A percentile compares a stretch with the other conserved stretches of the same genome.
Evolutionary conservation across 257 asterid species (phyloP).

Genomic region (Ballota nigra): DNA sequence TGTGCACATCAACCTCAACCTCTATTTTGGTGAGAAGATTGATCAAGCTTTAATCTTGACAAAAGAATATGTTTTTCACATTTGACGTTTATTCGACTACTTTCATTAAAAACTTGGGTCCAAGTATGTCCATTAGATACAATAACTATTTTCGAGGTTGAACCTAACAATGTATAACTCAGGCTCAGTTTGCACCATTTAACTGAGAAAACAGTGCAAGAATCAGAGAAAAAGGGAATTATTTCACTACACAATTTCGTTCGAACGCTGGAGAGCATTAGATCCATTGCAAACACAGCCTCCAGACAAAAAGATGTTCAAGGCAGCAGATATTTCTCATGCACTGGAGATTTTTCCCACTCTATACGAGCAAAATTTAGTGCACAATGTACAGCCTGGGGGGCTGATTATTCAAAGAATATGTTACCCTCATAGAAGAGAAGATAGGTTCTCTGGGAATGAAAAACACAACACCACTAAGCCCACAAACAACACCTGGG

Average conservation of each 20-base stretch:
- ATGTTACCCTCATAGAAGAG: conserved; percentile 12
- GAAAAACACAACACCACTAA: conserved; percentile 22
- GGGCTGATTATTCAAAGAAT: conserved; percentile 38
- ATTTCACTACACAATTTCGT: not conserved
- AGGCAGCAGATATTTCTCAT: conserved; percentile 10
- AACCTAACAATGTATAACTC: not conserved
- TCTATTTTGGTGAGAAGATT: too few species aligned
- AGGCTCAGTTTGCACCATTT: not conserved
- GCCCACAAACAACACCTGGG: conserved; percentile 21
- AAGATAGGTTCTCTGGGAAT: conserved; percentile 6
- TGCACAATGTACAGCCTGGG: conserved; percentile 12
- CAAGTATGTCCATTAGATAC: not conserved
- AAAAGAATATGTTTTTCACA: not conserved
- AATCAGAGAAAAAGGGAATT: not conserved
- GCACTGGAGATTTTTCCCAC: conserved; percentile 24
- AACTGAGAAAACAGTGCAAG: not conserved
- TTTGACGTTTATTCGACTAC: too few species aligned
- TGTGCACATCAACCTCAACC: too few species aligned
- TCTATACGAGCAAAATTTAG: conserved; percentile 32
- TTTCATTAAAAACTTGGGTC: not conserved
- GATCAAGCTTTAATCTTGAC: too few species aligned
- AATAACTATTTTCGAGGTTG: not conserved
- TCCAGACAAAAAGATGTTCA: not conserved
- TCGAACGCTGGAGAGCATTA: not conserved
- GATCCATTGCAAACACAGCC: not conserved